Evolutionary conservation across 2,329 filamentous ascomycete species (phyloP).

Genomic region (Colletotrichum ledebouriae): DNA sequence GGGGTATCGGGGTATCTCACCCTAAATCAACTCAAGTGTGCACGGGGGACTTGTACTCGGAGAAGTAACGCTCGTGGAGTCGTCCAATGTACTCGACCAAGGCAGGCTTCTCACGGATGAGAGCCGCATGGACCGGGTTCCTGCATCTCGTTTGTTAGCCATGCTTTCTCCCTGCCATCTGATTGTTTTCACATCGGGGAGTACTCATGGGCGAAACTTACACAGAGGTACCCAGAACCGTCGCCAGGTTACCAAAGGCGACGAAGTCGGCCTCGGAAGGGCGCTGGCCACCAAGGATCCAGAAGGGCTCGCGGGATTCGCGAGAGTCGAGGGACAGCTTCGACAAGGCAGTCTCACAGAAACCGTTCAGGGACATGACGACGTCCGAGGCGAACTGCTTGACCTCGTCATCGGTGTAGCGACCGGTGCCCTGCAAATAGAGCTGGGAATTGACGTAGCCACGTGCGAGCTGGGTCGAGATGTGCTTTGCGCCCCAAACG

Average conservation of each 20-base stretch:
- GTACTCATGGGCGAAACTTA: conserved; percentile 22
- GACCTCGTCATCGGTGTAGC: conserved; percentile 43
- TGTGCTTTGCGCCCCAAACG: conserved; percentile 41
- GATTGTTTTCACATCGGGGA: neutral
- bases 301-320: conserved; percentile 43
- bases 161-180: neutral
- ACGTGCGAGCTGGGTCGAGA: conserved; percentile 28
- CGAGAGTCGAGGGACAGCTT: conserved; percentile 30
- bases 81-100: conserved; percentile 40
- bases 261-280: conserved; percentile 45
- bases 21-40: conserved; percentile 35
- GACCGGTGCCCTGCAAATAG: conserved; percentile 44
- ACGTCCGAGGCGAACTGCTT: conserved; percentile 42
- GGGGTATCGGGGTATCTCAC: conserved; percentile 38
- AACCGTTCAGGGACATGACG: conserved; percentile 42
- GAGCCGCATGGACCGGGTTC: conserved; percentile 39
- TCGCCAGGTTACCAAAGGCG: conserved; percentile 39
- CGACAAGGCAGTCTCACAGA: conserved; percentile 38
- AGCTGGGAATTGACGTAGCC: conserved; percentile 43
- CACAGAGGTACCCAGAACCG: conserved; percentile 38
- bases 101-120: conserved; percentile 41
- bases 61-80: conserved; percentile 41
- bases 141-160: neutral
- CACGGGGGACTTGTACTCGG: conserved; percentile 38
- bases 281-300: conserved; percentile 45